Base-by-base conservation (phyloP, 1,139 yeast species). In the Kazachstania sp. region DNA sequence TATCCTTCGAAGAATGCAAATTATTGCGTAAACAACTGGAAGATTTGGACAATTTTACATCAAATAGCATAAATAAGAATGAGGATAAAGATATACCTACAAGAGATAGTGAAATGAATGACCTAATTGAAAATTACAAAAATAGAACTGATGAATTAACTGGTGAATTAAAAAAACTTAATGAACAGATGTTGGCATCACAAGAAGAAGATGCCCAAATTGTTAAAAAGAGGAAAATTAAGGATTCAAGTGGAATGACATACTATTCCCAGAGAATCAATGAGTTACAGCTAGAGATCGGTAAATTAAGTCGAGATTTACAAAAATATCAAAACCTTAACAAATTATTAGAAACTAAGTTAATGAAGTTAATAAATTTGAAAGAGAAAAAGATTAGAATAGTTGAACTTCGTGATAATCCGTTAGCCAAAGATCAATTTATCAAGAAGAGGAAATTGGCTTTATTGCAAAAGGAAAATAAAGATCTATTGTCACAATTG, bases 321-420 rank as follows among this genome's bases (percentile, higher is more conserved):
- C 68, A 70, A 39, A 66, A 64, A 37, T 54, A 71, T n/a, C 67
- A 64, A 45, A 67, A 65, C 35, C 70, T 68, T 43, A 63, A 66
- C 35, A 62, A 60, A 7, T 53, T 65, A 2, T 54, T 74, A 30
- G 66, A 68, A 18, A 64, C 63, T 13, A 71, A 71, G 46, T 48
- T 76, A 9, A 58, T 61, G 26, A 60, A 67, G 5, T 55, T 71
- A 20, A 58, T 59, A 34, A 55, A 53, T 11, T 52, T 68, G 41
- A 64, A 68, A 36, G 68, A 67, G 13, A 73, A 76, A 51, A 70
- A 69, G 48, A 61, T 73, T 3, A 74, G 81, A 43, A 72, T 86
- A 1, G 64, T 87, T 19, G 86, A 85, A 62, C 65, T 85, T 46
- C 73, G 81, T 47, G 73, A 77, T 37, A 86, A 83, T 59, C 95